phyloP scores from a whole-genome alignment of 2,329 filamentous ascomycete species.

The Ceratocystis papillata region DNA sequence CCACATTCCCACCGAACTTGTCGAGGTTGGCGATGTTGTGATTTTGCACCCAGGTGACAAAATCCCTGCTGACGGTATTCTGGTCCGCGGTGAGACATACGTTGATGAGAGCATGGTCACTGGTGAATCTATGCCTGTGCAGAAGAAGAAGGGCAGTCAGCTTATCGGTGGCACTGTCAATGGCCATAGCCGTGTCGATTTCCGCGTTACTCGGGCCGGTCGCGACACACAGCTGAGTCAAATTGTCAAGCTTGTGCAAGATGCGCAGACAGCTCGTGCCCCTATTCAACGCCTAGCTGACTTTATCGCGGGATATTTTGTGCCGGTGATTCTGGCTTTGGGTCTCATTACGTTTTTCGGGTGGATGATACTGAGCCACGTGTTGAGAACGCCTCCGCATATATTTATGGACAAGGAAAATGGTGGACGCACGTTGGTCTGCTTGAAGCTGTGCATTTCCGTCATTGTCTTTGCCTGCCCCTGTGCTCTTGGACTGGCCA shows the following conservation, averaged over 20 bases:
- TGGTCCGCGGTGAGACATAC: slow-evolving; percentile 84
- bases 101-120: slow-evolving; percentile 98
- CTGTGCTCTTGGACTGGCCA: slow-evolving; percentile 89
- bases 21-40: slow-evolving; percentile 88
- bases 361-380: slow-evolving; percentile 93
- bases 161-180: slow-evolving; percentile 95
- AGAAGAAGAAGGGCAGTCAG: slow-evolving; percentile 68
- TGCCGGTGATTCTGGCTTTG: slow-evolving; percentile 76
- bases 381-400: slow-evolving; percentile 69
- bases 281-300: slow-evolving; percentile 93
- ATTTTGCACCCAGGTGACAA: slow-evolving; percentile 91
- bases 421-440: slow-evolving; percentile 91
- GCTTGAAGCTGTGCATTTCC: slow-evolving; percentile 92
- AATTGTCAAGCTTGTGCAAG: slow-evolving; percentile 96
- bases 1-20: slow-evolving; percentile 78
- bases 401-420: slow-evolving; percentile 73
- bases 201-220: slow-evolving; percentile 82
- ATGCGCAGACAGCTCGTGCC: slow-evolving; percentile 86
- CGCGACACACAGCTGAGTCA: slow-evolving; percentile 95
- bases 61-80: slow-evolving; percentile 80
- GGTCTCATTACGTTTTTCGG: slow-evolving; percentile 74
- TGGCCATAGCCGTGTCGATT: slow-evolving; percentile 80
- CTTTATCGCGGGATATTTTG: slow-evolving; percentile 82
- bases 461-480: slow-evolving; percentile 98
- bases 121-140: slow-evolving; percentile 88